Evolutionary conservation across 1,284 basidiomycete genomes (phyloP).

Genomic region (Papiliotrema fonsecae): DNA sequence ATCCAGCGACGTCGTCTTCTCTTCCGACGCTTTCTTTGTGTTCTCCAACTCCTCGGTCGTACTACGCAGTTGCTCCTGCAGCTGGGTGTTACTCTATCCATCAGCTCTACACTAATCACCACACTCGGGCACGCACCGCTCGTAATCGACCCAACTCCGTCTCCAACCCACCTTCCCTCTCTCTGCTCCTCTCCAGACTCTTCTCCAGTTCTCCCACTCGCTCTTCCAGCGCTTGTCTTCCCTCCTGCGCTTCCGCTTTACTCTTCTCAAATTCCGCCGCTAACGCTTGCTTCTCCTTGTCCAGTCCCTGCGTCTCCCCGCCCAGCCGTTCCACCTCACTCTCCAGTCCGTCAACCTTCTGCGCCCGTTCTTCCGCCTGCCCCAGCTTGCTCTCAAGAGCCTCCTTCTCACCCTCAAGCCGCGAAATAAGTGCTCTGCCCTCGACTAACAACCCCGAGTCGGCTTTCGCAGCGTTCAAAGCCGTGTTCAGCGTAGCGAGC

Average conservation of each 20-base stretch:
- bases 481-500: constrained; percentile 18
- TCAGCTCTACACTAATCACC: constrained; percentile 1
- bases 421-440: constrained; percentile 23
- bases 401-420: constrained; percentile 34
- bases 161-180: constrained; percentile 43
- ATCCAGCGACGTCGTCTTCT: constrained; percentile 5
- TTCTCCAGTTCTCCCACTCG: constrained; percentile 33
- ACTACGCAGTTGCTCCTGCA: constrained; percentile 13
- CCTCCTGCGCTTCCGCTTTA: constrained; percentile 7
- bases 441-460: constrained; percentile 34
- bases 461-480: constrained; percentile 23
- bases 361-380: constrained; percentile 11
- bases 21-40: constrained; percentile 8
- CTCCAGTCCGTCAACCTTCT: constrained; percentile 13
- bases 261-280: constrained; percentile 7
- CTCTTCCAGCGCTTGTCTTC: constrained; percentile 10
- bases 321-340: constrained; percentile 10
- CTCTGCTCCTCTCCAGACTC: constrained; percentile 37
- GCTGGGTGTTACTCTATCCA: constrained; percentile 25
- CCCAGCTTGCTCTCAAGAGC: constrained; percentile 15
- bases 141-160: constrained; percentile 41
- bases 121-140: constrained; percentile 25
- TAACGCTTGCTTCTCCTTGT: constrained; percentile 8
- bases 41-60: constrained; percentile 16
- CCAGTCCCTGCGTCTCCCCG: constrained; percentile 9